Percentiles rank a stretch among this genome's conserved stretches.
These are phyloP conservation scores for Juncus effusus DNA, from an alignment of 176 grass and related monocot genomes.

Conservation along the genomic window DNA sequence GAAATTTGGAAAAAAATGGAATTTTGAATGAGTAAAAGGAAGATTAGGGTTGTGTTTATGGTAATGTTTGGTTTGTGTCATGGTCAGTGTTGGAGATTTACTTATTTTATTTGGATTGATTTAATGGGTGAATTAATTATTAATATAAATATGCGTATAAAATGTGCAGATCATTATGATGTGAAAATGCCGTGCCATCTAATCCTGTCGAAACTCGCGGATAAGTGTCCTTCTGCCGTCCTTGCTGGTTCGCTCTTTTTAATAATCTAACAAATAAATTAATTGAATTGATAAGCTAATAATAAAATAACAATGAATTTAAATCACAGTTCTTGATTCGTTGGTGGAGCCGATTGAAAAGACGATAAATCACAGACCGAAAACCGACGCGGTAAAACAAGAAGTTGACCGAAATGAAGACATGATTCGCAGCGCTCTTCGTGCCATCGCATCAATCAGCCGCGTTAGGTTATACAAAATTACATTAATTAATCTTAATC, in stretches of 20 bases:
- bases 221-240: slow-evolving; percentile 97
- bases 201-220: slow-evolving; percentile 96
- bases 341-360: slow-evolving; percentile 91
- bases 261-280: neutral
- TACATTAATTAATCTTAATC: too few relatives aligned
- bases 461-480: slow-evolving; percentile 51
- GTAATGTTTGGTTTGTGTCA: too few relatives aligned
- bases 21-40: too few relatives aligned
- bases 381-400: slow-evolving; percentile 95
- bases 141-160: too few relatives aligned
- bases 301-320: slow-evolving; percentile 5
- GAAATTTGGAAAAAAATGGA: too few relatives aligned
- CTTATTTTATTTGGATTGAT: too few relatives aligned
- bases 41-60: too few relatives aligned
- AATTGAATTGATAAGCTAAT: neutral
- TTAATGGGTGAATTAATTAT: too few relatives aligned
- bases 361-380: slow-evolving; percentile 84
- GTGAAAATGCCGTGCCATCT: slow-evolving; percentile 99
- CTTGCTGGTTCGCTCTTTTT: slow-evolving; percentile 58
- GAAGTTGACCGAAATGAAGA: slow-evolving; percentile 96
- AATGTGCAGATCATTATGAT: slow-evolving; percentile 96
- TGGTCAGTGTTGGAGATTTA: too few relatives aligned
- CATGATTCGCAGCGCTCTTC: slow-evolving; percentile 95
- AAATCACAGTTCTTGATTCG: slow-evolving; percentile 74
- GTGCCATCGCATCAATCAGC: slow-evolving; percentile 75